Percentiles rank a stretch among this genome's conserved stretches.
phyloP scores from a whole-genome alignment of 208 protist species.

The Acanthamoeba triangularis region DNA sequence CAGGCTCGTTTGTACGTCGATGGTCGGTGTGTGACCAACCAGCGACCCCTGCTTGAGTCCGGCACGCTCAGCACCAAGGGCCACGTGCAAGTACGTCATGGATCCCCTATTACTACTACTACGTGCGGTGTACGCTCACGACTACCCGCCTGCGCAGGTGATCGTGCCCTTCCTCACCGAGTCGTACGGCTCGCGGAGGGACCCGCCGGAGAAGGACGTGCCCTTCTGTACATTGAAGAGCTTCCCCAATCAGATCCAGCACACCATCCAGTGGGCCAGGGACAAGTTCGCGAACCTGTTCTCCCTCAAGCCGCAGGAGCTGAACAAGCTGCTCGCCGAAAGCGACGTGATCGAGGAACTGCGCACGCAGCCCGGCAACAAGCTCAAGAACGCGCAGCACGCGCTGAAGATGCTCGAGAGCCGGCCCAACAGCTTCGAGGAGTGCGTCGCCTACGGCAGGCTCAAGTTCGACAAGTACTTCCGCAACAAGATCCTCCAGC shows the following conservation, averaged over 20 bases:
- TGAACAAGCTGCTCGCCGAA: slow-evolving; percentile 87
- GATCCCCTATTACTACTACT: slow-evolving; percentile 85
- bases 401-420: slow-evolving; percentile 51
- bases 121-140: neutral
- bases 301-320: slow-evolving; percentile 85
- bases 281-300: slow-evolving; percentile 93
- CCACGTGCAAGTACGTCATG: slow-evolving; percentile 99
- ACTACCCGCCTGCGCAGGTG: slow-evolving; percentile 74
- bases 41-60: slow-evolving; percentile 98
- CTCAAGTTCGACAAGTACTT: slow-evolving; percentile 97
- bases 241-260: slow-evolving; percentile 99
- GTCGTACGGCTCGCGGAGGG: slow-evolving; percentile 98
- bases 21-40: slow-evolving; percentile 87
- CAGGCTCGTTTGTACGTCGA: slow-evolving; percentile 93
- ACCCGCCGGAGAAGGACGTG: slow-evolving; percentile 99
- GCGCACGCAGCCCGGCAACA: slow-evolving; percentile 4
- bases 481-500: slow-evolving; percentile 95
- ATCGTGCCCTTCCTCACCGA: slow-evolving; percentile 99
- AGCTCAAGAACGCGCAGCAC: neutral
- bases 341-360: slow-evolving; percentile 80
- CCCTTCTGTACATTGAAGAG: slow-evolving; percentile 99
- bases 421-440: slow-evolving; percentile 90
- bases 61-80: slow-evolving; percentile 99
- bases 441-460: slow-evolving; percentile 97
- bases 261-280: slow-evolving; percentile 96